Conservation (phyloP, 345 rosid species). For the Eutrema japonicum region DNA sequence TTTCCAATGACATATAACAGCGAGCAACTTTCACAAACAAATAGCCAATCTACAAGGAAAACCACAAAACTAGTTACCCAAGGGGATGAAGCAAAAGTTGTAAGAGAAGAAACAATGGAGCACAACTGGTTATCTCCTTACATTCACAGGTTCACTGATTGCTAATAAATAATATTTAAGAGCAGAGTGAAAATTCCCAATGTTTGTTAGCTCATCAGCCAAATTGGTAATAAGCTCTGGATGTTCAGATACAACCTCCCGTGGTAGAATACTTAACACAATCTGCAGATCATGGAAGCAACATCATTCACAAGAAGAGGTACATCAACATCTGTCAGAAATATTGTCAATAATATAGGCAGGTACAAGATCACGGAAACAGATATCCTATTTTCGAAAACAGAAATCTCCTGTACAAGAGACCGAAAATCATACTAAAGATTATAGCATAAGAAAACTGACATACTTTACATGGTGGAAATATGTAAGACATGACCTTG, state of each 20-base stretch:
- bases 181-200: conserved; percentile 59
- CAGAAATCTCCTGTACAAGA: background rate
- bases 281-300: conserved; percentile 50
- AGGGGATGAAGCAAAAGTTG: conserved; percentile 24
- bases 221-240: conserved; percentile 56
- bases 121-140: conserved; percentile 49
- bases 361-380: conserved; percentile 16
- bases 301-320: conserved; percentile 30
- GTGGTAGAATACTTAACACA: conserved; percentile 51
- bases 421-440: conserved; percentile 1
- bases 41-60: conserved; percentile 44
- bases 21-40: conserved; percentile 69
- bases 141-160: conserved; percentile 51
- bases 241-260: conserved; percentile 49
- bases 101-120: conserved; percentile 21
- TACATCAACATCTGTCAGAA: conserved; percentile 13
- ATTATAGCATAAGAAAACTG: conserved; percentile 16
- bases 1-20: conserved; percentile 63
- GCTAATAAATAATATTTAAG: conserved; percentile 80
- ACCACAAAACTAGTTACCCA: conserved; percentile 32
- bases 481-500: conserved; percentile 24
- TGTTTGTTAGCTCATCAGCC: conserved; percentile 71
- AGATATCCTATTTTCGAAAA: background rate
- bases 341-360: background rate
- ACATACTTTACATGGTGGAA: conserved; percentile 16